Evolutionary conservation across 495 filamentous ascomycete genomes (phyloP).

Genomic region (Aspergillus biplanus): DNA sequence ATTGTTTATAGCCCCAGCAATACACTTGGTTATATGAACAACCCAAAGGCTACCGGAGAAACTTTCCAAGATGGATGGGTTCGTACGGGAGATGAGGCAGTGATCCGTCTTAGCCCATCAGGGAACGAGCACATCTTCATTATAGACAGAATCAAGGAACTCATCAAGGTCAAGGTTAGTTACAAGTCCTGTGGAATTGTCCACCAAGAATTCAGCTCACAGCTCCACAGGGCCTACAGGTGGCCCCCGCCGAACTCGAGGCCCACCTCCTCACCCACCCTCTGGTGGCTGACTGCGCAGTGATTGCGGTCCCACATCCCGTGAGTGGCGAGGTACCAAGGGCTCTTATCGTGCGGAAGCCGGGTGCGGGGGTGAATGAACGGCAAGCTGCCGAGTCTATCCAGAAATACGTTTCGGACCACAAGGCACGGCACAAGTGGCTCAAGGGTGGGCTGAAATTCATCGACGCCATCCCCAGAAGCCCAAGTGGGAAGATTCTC

Average conservation of each 20-base stretch:
- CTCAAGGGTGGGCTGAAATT: constrained; percentile 85
- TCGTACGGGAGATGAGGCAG: constrained; percentile 83
- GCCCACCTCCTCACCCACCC: constrained; percentile 87
- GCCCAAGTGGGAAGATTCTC: constrained; percentile 91
- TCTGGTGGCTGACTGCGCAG: constrained; percentile 78
- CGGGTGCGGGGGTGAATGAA: constrained; percentile 62
- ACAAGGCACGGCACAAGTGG: constrained; percentile 90
- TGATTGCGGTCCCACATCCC: constrained; percentile 79
- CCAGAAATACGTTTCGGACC: constrained; percentile 73
- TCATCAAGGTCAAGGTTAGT: constrained; percentile 86
- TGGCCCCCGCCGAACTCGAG: constrained; percentile 90
- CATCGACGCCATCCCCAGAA: constrained; percentile 78
- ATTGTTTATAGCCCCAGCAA: constrained; percentile 76
- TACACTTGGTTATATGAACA: constrained; percentile 82
- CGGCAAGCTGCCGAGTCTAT: constrained; percentile 65
- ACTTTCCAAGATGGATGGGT: constrained; percentile 83
- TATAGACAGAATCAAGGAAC: constrained; percentile 88
- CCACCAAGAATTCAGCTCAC: background rate
- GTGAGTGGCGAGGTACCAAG: constrained; percentile 82
- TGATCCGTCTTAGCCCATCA: constrained; percentile 63
- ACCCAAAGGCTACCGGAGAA: constrained; percentile 78
- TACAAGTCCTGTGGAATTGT: background rate
- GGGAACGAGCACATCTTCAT: constrained; percentile 81
- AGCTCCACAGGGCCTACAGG: constrained; percentile 72
- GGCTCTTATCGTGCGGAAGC: constrained; percentile 79